Evolutionary conservation across 2,329 filamentous ascomycete species (phyloP), one percentile per base, ranked within the genome.

Genomic region (Curvularia lunata): DNA sequence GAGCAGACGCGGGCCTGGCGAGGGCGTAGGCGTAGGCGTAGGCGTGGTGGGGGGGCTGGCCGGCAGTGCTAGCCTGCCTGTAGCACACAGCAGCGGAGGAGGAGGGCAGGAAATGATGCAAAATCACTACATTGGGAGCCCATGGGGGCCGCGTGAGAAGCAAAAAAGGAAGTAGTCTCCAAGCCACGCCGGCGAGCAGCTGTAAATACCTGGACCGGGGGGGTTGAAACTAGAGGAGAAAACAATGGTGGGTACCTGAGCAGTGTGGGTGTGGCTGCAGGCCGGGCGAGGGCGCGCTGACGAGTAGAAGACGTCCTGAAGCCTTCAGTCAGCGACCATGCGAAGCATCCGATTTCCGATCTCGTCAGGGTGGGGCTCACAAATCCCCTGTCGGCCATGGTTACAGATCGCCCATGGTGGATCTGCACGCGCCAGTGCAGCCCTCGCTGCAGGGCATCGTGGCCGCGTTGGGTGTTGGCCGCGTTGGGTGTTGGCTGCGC

Each of bases 341-440:
- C 63, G 63, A 71, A 70, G 59, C 66, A 67, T 75, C 72, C 70
- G 73, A 74, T 75, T 73, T 73, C 71, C 74, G 70, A 75, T 64
- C 61, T 65, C 61, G 64, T 63, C 57, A 69, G 66, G 69, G 72
- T 65, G 71, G 71, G 71, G 70, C 70, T 62, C 13, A 67, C 59
- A 60, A 59, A 65, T 64, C 68, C 67, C 69, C 66, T 70, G 69
- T 58, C 68, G 62, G 68, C 70, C 72, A 69, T 68, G 63, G 71
- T 75, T 72, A 75, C 70, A 72, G 73, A 75, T 75, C 73, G 70
- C 63, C 71, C 58, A 56, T 64, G 64, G 66, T 72, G 65, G 72
- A 76, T 75, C 72, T 71, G 65, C 73, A 67, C 56, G 61, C 59
- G 58, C 59, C 65, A 68, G 68, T 69, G 65, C 72, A 70, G 61